Percentiles rank a stretch among this genome's conserved stretches.
Conservation (phyloP, 1,284 basidiomycete genomes). For the Tremellales sp. region DNA sequence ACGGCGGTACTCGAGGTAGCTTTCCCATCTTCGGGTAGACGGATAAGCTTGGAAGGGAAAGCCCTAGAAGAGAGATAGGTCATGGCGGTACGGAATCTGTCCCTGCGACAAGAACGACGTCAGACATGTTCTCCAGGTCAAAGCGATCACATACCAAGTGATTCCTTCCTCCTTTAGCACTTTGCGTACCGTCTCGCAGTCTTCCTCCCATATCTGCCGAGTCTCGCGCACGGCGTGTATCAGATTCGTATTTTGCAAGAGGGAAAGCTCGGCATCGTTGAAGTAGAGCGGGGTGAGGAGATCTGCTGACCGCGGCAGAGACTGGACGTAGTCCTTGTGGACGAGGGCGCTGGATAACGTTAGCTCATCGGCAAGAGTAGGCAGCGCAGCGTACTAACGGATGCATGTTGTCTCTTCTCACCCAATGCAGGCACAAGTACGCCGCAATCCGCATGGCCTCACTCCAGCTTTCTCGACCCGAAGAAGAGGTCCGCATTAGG, state of each 20-base stretch:
- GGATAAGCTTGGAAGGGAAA: slow-evolving; percentile 77
- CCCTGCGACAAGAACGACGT: slow-evolving; percentile 54
- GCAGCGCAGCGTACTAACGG: background rate
- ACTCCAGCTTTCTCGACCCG: slow-evolving; percentile 53
- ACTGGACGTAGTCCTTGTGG: slow-evolving; percentile 60
- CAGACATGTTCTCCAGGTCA: background rate
- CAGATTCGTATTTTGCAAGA: slow-evolving; percentile 71
- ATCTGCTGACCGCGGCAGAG: slow-evolving; percentile 58
- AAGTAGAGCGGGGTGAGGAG: slow-evolving; percentile 77
- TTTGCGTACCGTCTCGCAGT: slow-evolving; percentile 55
- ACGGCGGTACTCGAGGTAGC: slow-evolving; percentile 11
- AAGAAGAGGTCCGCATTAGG: slow-evolving; percentile 22
- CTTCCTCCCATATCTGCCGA: slow-evolving; percentile 56
- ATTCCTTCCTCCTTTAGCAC: slow-evolving; percentile 54
- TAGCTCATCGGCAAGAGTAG: background rate
- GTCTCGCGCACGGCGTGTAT: slow-evolving; percentile 67
- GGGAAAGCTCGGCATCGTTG: slow-evolving; percentile 57
- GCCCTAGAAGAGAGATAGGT: slow-evolving; percentile 80
- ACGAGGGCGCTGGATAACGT: background rate
- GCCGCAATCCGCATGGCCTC: slow-evolving; percentile 67
- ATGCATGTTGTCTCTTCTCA: slow-evolving; percentile 43
- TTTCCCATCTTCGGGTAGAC: slow-evolving; percentile 38
- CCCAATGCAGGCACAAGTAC: slow-evolving; percentile 69
- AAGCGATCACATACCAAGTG: slow-evolving; percentile 57
- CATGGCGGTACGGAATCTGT: slow-evolving; percentile 62